Evolutionary conservation across 768 basidiomycete species (phyloP).

Genomic region (Collybia nuda): DNA sequence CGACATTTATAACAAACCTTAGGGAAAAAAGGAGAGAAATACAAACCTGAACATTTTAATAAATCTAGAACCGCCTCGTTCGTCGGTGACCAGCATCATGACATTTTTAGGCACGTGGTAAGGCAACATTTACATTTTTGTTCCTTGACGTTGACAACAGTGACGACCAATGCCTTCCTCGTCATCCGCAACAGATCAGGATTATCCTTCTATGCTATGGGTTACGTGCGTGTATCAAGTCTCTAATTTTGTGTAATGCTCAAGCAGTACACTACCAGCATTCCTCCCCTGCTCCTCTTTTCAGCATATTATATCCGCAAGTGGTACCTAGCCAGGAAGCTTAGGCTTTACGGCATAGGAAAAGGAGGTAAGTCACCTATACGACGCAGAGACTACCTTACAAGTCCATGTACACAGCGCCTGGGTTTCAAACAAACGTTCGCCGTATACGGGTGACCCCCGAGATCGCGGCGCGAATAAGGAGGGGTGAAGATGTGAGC

Average conservation of each 20-base stretch:
- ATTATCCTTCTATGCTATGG: slow-evolving; percentile 44
- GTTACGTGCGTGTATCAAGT: slow-evolving; percentile 34
- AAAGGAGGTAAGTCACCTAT: slow-evolving; percentile 43
- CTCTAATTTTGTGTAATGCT: not conserved
- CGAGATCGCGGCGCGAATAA: slow-evolving; percentile 52
- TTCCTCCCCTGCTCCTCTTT: slow-evolving; percentile 43
- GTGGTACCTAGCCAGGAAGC: slow-evolving; percentile 47
- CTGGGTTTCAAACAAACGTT: slow-evolving; percentile 57
- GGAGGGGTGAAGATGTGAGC: slow-evolving; percentile 51
- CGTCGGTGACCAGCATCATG: no score
- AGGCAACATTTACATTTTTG: no score
- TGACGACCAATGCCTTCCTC: not conserved
- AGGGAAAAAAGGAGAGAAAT: no score
- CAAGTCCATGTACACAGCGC: slow-evolving; percentile 29
- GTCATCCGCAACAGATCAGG: slow-evolving; percentile 11
- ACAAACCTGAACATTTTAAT: no score
- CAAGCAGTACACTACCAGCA: slow-evolving; percentile 22
- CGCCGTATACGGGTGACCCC: slow-evolving; percentile 49
- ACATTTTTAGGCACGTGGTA: no score
- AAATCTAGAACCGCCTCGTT: no score
- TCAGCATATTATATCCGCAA: slow-evolving; percentile 46
- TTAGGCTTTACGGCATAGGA: slow-evolving; percentile 52
- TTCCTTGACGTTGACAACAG: no score
- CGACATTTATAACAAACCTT: not conserved
- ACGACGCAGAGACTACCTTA: not conserved